Conservation (phyloP, 345 rosid species). For the Lumnitzera littorea region DNA sequence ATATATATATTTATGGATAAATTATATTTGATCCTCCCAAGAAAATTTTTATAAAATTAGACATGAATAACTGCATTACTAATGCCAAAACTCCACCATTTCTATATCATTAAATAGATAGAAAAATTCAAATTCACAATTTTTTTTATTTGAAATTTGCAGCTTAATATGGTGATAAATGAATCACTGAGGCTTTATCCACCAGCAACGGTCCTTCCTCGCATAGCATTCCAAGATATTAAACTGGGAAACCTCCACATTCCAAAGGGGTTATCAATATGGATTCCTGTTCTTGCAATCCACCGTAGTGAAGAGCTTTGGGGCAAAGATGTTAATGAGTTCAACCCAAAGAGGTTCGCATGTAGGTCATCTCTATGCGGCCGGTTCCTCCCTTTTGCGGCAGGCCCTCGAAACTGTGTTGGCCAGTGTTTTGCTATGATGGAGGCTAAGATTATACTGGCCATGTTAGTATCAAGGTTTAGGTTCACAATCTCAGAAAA, state of each 20-base stretch:
- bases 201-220: slow-evolving; percentile 22
- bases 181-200: slow-evolving; percentile 58
- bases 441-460: slow-evolving; percentile 41
- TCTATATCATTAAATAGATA: too few relatives aligned
- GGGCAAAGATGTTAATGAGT: slow-evolving; percentile 57
- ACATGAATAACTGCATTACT: too few relatives aligned
- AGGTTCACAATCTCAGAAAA: slow-evolving; percentile 28
- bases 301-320: slow-evolving; percentile 36
- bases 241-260: slow-evolving; percentile 37
- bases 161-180: slow-evolving; percentile 55
- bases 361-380: slow-evolving; percentile 39
- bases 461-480: slow-evolving; percentile 31
- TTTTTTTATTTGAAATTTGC: background rate
- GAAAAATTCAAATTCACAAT: background rate
- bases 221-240: slow-evolving; percentile 32
- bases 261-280: slow-evolving; percentile 28
- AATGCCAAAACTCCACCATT: too few relatives aligned
- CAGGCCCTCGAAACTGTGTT: slow-evolving; percentile 54
- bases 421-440: slow-evolving; percentile 45
- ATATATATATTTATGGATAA: too few relatives aligned
- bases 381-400: slow-evolving; percentile 36
- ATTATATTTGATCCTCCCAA: too few relatives aligned
- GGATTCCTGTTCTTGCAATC: slow-evolving; percentile 24
- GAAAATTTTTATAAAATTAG: too few relatives aligned
- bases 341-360: slow-evolving; percentile 43